phyloP scores from a whole-genome alignment of 1,139 yeast genomes.

The Suzukiozyma palmioleophila region DNA sequence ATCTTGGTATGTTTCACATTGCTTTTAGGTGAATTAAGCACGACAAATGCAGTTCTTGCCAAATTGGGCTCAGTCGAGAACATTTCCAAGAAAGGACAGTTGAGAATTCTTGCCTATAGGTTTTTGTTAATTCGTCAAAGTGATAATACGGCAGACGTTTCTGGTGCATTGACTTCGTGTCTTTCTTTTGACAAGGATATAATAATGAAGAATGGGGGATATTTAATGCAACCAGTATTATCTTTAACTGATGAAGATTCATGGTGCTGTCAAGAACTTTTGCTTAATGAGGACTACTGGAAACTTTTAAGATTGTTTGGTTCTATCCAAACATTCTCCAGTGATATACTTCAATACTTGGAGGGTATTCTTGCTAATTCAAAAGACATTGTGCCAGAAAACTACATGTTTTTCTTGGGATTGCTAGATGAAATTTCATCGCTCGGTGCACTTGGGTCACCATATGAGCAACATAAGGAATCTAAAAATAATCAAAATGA shows the following conservation, averaged over 20 bases:
- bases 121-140: constrained; percentile 36
- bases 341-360: constrained; percentile 46
- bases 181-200: constrained; percentile 35
- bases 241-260: constrained; percentile 47
- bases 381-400: constrained; percentile 38
- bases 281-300: constrained; percentile 59
- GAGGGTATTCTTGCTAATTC: constrained; percentile 38
- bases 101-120: constrained; percentile 37
- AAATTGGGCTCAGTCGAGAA: constrained; percentile 15
- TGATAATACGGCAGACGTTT: constrained; percentile 11
- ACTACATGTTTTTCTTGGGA: constrained; percentile 64
- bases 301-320: constrained; percentile 54
- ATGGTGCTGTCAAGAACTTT: constrained; percentile 37
- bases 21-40: constrained; percentile 35
- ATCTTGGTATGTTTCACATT: constrained; percentile 47
- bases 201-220: constrained; percentile 44
- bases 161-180: constrained; percentile 15
- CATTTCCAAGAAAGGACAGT: constrained; percentile 26
- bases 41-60: constrained; percentile 21
- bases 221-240: constrained; percentile 51
- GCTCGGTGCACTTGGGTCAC: constrained; percentile 77
- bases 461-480: constrained; percentile 63
- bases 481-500: constrained; percentile 22
- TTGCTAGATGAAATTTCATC: constrained; percentile 78
- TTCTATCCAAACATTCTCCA: constrained; percentile 49